Evolutionary conservation across 2,329 filamentous ascomycete species (phyloP), one percentile per base, ranked within the genome.

Genomic region (Diplodia sapinea): DNA sequence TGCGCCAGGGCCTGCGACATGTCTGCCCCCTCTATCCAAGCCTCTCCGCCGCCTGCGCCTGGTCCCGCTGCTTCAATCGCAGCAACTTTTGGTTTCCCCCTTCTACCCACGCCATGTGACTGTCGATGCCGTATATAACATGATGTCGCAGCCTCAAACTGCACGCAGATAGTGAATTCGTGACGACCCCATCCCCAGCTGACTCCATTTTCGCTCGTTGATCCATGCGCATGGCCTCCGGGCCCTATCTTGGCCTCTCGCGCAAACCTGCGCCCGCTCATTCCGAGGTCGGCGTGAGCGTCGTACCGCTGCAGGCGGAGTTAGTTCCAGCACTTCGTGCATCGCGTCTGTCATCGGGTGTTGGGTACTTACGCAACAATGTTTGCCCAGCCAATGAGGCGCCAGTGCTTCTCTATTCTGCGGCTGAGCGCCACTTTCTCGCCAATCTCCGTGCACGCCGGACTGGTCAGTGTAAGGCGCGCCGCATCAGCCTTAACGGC

Each of bases 371-470:
- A 80, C 78, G 78, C 76, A 59, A 79, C 77, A 67, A 80, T 80
- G 70, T 79, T 80, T 57, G 79, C 79, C 79, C 79, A 80, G 47
- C 78, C 78, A 70, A 80, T 80, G 23, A 79, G 74, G 70, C 93
- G 92, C 94, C 94, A 98, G 83, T 97, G 94, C 88, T 98, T 98
- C 83, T 99, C 95, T 76, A 98, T 97, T 89, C 95, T 92, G 83
- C 95, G 87, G 79, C 89, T 93, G 77, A 99, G 86, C 51, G 95
- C 95, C 76, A 99, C 94, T 90, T 99, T 98, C 86, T 99, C 94
- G 72, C 94, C 94, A 77, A 97, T 90, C 79, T 96, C 94, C 62
- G 95, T 99, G 85, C 95, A 99, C 68, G 95, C 95, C 54, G 94
- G 94, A 78, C 89, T 94, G 70, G 94, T 98, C 74, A 99, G 85